Percentiles rank a stretch among this genome's conserved stretches.
Conservation (phyloP, 116 monocot genomes). For the Zostera marina region DNA sequence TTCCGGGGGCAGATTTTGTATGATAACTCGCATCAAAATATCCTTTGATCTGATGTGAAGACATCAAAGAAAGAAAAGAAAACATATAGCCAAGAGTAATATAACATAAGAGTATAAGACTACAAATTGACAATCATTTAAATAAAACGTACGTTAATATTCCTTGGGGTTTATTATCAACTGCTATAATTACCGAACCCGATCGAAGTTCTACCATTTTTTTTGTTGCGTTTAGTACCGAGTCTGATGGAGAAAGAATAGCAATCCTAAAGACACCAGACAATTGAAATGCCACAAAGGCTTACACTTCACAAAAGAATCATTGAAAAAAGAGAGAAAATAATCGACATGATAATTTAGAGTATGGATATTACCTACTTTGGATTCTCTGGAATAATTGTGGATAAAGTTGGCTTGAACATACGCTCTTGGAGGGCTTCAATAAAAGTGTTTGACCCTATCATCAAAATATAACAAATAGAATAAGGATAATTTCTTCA, state of each 20-base stretch:
- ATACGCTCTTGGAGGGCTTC: conserved; percentile 82
- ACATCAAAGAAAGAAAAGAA: neutral
- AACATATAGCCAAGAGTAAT: too few relatives aligned
- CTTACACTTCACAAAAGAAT: neutral
- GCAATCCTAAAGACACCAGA: conserved; percentile 41
- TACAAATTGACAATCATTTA: neutral
- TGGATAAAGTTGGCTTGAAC: conserved; percentile 82
- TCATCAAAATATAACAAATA: neutral
- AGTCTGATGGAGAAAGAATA: conserved; percentile 48
- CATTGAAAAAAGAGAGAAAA: neutral
- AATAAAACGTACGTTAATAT: conserved; percentile 88
- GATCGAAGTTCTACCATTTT: conserved; percentile 76
- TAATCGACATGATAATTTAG: neutral
- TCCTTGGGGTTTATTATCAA: conserved; percentile 77
- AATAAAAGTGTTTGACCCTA: conserved; percentile 88
- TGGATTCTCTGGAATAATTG: conserved; percentile 81
- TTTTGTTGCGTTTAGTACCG: conserved; percentile 72
- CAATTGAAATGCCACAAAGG: neutral
- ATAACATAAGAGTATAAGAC: neutral
- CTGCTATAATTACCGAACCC: conserved; percentile 57
- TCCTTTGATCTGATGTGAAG: conserved; percentile 57
- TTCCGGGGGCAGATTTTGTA: conserved; percentile 67
- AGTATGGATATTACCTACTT: conserved; percentile 84
- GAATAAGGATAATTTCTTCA: neutral
- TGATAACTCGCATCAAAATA: conserved; percentile 82